phyloP scores from a whole-genome alignment of 2,329 filamentous ascomycete species.

The Ceratocystis diversiconidia region DNA sequence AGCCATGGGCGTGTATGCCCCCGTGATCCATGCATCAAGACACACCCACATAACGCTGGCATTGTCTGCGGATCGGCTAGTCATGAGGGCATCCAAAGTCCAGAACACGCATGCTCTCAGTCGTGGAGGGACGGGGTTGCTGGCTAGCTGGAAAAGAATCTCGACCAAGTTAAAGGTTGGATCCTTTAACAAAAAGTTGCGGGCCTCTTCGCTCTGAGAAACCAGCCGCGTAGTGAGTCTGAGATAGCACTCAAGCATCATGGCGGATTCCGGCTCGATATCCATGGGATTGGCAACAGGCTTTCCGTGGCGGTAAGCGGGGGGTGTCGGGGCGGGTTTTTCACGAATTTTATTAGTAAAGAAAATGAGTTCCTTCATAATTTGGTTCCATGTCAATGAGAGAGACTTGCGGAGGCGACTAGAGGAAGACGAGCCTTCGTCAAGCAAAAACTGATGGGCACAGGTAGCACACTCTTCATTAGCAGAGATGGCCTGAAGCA shows the following conservation, averaged over 20 bases:
- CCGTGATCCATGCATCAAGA: constrained; percentile 67
- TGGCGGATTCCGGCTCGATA: constrained; percentile 76
- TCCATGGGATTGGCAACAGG: constrained; percentile 55
- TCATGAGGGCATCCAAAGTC: constrained; percentile 60
- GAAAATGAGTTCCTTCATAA: constrained; percentile 77
- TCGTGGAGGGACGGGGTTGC: constrained; percentile 59
- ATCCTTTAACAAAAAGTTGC: constrained; percentile 57
- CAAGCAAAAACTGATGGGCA: constrained; percentile 77
- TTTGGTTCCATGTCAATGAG: constrained; percentile 83
- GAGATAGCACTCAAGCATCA: constrained; percentile 92
- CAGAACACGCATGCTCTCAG: constrained; percentile 74
- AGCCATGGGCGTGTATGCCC: constrained; percentile 31
- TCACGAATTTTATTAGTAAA: constrained; percentile 70
- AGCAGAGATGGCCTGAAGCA: constrained; percentile 76
- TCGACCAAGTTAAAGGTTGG: constrained; percentile 54
- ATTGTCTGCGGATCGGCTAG: constrained; percentile 53
- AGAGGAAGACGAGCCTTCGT: constrained; percentile 56
- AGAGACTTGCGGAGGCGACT: constrained; percentile 69
- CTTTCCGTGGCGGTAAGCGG: constrained; percentile 43
- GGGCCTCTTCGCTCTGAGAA: constrained; percentile 55
- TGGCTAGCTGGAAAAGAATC: constrained; percentile 64
- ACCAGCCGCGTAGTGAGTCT: constrained; percentile 74
- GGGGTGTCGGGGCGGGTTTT: constrained; percentile 37
- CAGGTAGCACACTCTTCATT: constrained; percentile 70
- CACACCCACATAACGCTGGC: constrained; percentile 64